Base-by-base conservation (phyloP, 1,284 basidiomycete genomes). In the Ceratobasidium sp. region DNA sequence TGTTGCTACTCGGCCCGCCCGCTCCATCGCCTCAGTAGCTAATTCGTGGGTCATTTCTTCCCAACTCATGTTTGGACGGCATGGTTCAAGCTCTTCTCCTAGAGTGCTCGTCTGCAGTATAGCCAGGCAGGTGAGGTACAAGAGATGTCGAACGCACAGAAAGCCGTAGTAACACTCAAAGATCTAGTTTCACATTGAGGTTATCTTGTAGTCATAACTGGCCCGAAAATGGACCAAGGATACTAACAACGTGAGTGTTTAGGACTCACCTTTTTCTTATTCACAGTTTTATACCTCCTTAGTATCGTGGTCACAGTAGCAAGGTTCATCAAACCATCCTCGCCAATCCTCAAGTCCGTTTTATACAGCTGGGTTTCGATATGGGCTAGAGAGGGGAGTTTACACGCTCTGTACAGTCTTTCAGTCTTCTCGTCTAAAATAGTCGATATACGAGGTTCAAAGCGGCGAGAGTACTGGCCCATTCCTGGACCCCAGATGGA, bases 131-230 rank as follows among this genome's bases (percentile, higher is more conserved):
- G 32, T 59, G 7, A 37, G 25, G 19, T 59, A 34, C 5, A 59
- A 17, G 29, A 59, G 25, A 19, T 29, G 32, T 32, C 57, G 57
- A 34, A 59, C 15, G 34, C 57, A 29, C 11, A 59, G 34, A 34
- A 34, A 59, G 7, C 57, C 57, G 29, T 59, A 59, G 57, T 59
- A 59, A 17, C 32, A 37, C 34, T 59, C 34, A 11, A 59, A 59
- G 1, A 59, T 37, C 57, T 59, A 34, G 8, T 37, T 37, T 37
- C 37, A 37, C 37, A 8, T 37, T 37, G 4, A 37, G 37, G 37
- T 37, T 37, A 37, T 2, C 8, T 37, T n/a, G n/a, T n/a, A 8
- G 37, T 37, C 37, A 37, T 37, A 37, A 37, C 37, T 8, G 8
- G 37, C 37, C 37, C 37, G 2, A 37, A 37, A 37, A 37, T 2